Base-by-base conservation (phyloP, 108 stramenopile species). In the Nitzschia sp. region DNA sequence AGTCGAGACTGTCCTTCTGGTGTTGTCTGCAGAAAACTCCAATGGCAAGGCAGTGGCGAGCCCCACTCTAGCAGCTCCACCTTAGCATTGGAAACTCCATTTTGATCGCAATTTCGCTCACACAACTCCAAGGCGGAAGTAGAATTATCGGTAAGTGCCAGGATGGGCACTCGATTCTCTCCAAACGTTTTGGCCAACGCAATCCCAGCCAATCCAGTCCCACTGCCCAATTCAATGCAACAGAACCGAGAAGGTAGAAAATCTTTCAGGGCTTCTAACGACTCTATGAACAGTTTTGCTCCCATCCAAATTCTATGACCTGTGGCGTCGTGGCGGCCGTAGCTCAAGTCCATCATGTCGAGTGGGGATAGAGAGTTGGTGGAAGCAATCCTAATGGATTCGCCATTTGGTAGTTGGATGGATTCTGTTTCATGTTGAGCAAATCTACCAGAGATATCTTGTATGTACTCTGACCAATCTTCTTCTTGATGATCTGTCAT, bases 251-350 rank as follows among this genome's bases (percentile, higher is more conserved):
- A 17, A 0, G 24, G n/a, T 42, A 53, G 41, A 50, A 34, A 12
- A 11, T 53, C 70, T 58, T 1, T 51, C 24, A 50, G 37, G 10
- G 15, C 6, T 29, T 48, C 12, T 24, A 44, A 17, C 0, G 56
- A 61, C 12, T 63, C n/a, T 25, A 85, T 37, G 21, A 85, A 85
- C 0, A 85, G 57, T 21, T 70, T 46, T 12, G 89, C 85, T 17
- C 88, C 89, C 67, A 72, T 79, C 89, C 89, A 90, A n/a, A 86
- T 69, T 20, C 80, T 42, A 54, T 78, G 71, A 42, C 89, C 89
- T 1, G 89, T 90, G 3, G 85, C 79, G 61, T 90, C 89, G 10
- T 65, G 53, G 7, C 29, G 41, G 1, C 89, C 89, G 22, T 40
- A 25, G 20, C 65, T 79, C 37, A 90, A 58, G 67, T 85, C 70